A percentile compares a stretch with the other conserved stretches of the same genome.
Evolutionary conservation across 2,329 filamentous ascomycete species (phyloP).

Genomic region (Phoma sp.): DNA sequence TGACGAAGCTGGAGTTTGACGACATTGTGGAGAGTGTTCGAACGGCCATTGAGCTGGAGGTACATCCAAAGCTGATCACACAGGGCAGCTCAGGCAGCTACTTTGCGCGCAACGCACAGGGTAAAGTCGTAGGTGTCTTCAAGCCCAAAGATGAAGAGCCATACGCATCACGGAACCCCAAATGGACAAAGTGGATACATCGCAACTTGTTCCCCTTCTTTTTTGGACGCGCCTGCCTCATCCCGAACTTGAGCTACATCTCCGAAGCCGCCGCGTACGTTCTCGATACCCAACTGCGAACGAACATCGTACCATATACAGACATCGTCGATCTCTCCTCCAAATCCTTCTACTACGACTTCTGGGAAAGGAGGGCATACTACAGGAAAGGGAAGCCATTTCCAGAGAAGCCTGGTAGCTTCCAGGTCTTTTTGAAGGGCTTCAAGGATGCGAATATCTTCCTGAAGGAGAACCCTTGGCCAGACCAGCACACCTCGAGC

Average conservation of each 20-base stretch:
- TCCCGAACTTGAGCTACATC: conserved; percentile 96
- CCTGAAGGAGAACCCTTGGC: conserved; percentile 94
- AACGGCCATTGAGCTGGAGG: conserved; percentile 84
- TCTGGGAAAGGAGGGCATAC: conserved; percentile 90
- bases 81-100: conserved; percentile 98
- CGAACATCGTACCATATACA: conserved; percentile 93
- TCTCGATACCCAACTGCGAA: conserved; percentile 86
- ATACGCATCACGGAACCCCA: conserved; percentile 94
- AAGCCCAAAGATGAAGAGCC: conserved; percentile 99
- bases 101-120: conserved; percentile 89
- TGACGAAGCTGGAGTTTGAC: conserved; percentile 85
- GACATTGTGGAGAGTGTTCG: conserved; percentile 89
- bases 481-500: conserved; percentile 77
- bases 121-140: conserved; percentile 96
- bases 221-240: conserved; percentile 93
- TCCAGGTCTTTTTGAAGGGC: conserved; percentile 96
- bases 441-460: conserved; percentile 98
- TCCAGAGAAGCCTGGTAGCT: conserved; percentile 91
- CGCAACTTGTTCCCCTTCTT: conserved; percentile 96
- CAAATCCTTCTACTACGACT: conserved; percentile 97
- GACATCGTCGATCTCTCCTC: conserved; percentile 94
- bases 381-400: conserved; percentile 87
- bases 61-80: conserved; percentile 94
- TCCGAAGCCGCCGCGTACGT: conserved; percentile 98
- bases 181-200: conserved; percentile 99